Conservation (phyloP, 2,329 filamentous ascomycete genomes). For the Penicillium palitans region DNA sequence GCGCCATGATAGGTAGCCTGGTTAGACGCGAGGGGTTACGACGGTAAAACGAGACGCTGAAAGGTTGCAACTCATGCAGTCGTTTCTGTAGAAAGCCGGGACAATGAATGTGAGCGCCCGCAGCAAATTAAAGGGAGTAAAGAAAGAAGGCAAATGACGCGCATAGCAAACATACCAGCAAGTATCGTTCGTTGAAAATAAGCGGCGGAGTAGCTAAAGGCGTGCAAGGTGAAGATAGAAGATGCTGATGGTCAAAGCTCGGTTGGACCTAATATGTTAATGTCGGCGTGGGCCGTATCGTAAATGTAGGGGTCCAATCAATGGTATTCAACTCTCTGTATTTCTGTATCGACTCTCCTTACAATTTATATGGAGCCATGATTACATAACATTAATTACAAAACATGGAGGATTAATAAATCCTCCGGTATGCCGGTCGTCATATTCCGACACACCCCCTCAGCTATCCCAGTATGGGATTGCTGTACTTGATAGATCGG, state of each 20-base stretch:
- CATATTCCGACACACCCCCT: no score
- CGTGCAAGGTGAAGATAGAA: constrained; percentile 18
- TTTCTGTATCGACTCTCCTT: no score
- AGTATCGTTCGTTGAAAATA: constrained; percentile 8
- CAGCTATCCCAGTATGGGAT: no score
- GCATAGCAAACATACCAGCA: constrained; percentile 18
- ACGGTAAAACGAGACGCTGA: constrained; percentile 28
- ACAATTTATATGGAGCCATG: no score
- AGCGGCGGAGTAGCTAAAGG: constrained; percentile 5
- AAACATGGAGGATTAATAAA: no score
- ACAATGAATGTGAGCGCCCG: constrained; percentile 17
- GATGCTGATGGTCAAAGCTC: constrained; percentile 22
- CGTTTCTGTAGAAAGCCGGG: constrained; percentile 16
- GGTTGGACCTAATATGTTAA: constrained; percentile 8
- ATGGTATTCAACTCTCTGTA: no score
- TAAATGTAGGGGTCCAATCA: no score
- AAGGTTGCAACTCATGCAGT: constrained; percentile 37
- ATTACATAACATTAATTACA: no score
- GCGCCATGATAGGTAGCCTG: constrained; percentile 49
- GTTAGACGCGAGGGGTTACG: constrained; percentile 30
- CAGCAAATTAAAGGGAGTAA: neutral
- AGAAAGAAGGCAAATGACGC: neutral
- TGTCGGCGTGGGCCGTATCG: no score
- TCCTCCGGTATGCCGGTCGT: no score
- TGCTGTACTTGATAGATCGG: no score